A percentile compares a stretch with the other conserved stretches of the same genome.
These are phyloP conservation scores for Debaryomyces sp. DNA, from an alignment of 1,139 yeast genomes.

Conservation along the genomic window DNA sequence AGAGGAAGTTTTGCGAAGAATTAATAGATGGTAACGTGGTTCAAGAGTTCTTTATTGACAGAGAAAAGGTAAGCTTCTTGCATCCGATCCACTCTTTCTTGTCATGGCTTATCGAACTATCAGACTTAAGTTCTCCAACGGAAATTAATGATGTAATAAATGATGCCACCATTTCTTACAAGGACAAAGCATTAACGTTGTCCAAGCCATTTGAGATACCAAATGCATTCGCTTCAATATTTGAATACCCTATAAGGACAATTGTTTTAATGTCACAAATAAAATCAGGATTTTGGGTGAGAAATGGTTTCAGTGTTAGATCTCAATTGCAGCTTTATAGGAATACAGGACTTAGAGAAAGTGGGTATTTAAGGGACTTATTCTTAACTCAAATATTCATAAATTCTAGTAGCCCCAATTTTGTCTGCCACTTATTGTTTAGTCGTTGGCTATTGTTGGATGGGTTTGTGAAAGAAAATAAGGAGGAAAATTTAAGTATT, in stretches of 20 bases:
- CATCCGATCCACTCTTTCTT: constrained; percentile 81
- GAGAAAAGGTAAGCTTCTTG: constrained; percentile 64
- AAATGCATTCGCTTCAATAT: constrained; percentile 33
- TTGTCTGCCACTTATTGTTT: constrained; percentile 60
- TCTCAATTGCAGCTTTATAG: constrained; percentile 82
- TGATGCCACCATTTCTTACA: not conserved
- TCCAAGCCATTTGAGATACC: constrained; percentile 9
- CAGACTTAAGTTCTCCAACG: constrained; percentile 31
- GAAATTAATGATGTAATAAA: constrained; percentile 13
- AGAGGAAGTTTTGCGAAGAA: constrained; percentile 22
- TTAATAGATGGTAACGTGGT: constrained; percentile 26
- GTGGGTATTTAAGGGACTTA: constrained; percentile 77
- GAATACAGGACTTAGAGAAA: constrained; percentile 80
- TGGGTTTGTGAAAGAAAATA: constrained; percentile 19
- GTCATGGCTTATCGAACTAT: constrained; percentile 68
- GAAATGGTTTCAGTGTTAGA: constrained; percentile 67
- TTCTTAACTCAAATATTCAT: constrained; percentile 71
- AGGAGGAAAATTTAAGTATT: not conserved
- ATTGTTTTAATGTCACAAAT: constrained; percentile 59
- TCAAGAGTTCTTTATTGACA: constrained; percentile 28
- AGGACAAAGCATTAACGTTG: not conserved
- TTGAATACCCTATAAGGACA: constrained; percentile 79
- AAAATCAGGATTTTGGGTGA: constrained; percentile 61
- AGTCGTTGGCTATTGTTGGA: constrained; percentile 73
- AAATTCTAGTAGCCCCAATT: constrained; percentile 58